Base-by-base conservation (phyloP, 2,329 filamentous ascomycete species). In the Aureobasidium uvarum region DNA sequence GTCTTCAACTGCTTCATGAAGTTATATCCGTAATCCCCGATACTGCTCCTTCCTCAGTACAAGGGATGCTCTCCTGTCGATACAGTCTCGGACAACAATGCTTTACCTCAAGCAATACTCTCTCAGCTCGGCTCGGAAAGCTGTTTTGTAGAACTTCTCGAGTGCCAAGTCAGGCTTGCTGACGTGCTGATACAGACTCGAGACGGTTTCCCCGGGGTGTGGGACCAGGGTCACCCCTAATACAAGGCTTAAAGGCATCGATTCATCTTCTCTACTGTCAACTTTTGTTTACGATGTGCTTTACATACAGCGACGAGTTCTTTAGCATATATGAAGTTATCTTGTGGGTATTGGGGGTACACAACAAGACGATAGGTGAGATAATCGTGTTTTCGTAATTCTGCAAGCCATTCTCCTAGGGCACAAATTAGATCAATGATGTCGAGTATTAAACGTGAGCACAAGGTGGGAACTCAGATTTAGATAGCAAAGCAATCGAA, bases 21-120 rank as follows among this genome's bases (percentile, higher is more conserved):
- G n/a, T 38, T 23, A 60, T 48, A 10, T 38, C 41, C 41, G 55
- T 11, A 56, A 56, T 56, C 33, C 14, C 52, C 52, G 52, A 43
- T 28, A 43, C n/a, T 33, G 23, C 51, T 41, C 10, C 23, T 41
- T 18, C 3, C 20, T 48, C 41, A n/a, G 5, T 14, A 18, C 36
- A 38, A 38, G 16, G 38, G 16, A 41, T 18, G 38, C 38, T 41
- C 38, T 41, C 38, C 5, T 41, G 14, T 18, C 38, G 38, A 41
- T 18, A 18, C 14, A 18, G 5, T 20, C 41, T 43, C 4, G 18
- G 18, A 8, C 5, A 5, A 43, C 41, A 20, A 8, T 10, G 20
- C 6, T 43, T 8, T 10, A 8, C 6, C 41, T 43, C 7, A 20
- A 36, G 33, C 33, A 36, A 36, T 36, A 36, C 10, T 36, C 10